Percentiles rank a stretch among this genome's conserved stretches.
Conservation (phyloP, 2,329 filamentous ascomycete species). For the Botryosphaeria dothidea region DNA sequence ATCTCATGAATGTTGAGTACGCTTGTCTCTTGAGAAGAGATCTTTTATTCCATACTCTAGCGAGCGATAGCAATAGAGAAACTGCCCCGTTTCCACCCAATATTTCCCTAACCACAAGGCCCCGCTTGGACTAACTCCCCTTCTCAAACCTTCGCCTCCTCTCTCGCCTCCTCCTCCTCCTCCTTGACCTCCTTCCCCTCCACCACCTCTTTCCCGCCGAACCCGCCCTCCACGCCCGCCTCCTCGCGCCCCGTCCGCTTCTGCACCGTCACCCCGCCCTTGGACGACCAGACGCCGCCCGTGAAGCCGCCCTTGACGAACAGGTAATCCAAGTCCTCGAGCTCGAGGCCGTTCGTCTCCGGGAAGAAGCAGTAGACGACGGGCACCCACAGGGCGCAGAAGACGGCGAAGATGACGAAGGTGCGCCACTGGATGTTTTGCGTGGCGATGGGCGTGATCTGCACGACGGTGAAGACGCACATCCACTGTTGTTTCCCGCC, state of each 20-base stretch:
- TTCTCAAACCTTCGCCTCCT: slow-evolving; percentile 2
- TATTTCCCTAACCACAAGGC: no score
- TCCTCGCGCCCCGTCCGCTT: slow-evolving; percentile 2
- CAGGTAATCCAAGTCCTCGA: slow-evolving; percentile 61
- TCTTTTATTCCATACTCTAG: no score
- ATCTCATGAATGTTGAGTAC: no score
- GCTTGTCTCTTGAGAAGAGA: no score
- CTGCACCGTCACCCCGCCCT: slow-evolving; percentile 22
- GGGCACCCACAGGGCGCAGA: slow-evolving; percentile 67
- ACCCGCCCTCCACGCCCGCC: background rate
- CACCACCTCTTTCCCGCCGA: background rate
- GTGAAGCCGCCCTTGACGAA: slow-evolving; percentile 23
- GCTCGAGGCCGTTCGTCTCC: slow-evolving; percentile 70
- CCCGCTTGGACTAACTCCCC: no score
- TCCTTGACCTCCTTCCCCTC: background rate
- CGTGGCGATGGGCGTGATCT: slow-evolving; percentile 43
- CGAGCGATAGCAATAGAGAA: no score
- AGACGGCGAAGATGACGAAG: slow-evolving; percentile 74
- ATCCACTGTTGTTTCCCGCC: no score
- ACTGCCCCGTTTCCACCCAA: no score
- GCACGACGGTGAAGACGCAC: slow-evolving; percentile 33
- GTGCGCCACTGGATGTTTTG: slow-evolving; percentile 58
- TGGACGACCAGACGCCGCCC: slow-evolving; percentile 23
- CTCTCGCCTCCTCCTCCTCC: background rate
- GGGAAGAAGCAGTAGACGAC: slow-evolving; percentile 68